These are phyloP conservation scores for Euphorbia pulcherrima DNA, from an alignment of 345 rosid species.

Conservation along the genomic window DNA sequence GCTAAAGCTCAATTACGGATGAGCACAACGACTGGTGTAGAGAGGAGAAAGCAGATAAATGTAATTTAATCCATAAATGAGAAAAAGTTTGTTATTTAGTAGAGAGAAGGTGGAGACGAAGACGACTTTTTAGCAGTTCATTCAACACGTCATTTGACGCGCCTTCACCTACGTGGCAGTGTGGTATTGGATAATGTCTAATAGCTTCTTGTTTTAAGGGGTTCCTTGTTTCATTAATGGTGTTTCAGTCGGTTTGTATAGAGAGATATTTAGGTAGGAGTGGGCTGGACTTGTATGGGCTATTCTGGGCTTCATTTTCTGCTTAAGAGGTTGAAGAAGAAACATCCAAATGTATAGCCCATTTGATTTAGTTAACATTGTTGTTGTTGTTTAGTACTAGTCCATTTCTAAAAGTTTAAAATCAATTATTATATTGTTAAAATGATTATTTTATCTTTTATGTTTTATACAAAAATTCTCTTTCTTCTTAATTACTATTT, in stretches of 20 bases:
- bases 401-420: too few species aligned
- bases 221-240: background rate
- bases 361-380: too few species aligned
- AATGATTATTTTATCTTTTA: too few species aligned
- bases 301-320: background rate
- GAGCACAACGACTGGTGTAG: background rate
- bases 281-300: background rate
- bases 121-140: background rate
- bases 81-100: background rate
- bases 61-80: background rate
- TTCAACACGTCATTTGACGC: conserved; percentile 23
- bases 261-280: background rate
- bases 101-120: conserved; percentile 2
- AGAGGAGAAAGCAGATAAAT: background rate
- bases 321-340: too few species aligned
- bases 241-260: background rate
- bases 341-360: too few species aligned
- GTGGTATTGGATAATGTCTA: conserved; percentile 14
- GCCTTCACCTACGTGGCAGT: conserved; percentile 24
- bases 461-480: too few species aligned
- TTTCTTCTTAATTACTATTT: too few species aligned
- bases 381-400: too few species aligned
- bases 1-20: background rate
- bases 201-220: background rate
- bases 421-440: too few species aligned